Base-by-base conservation (phyloP, 2,329 filamentous ascomycete genomes). In the Colletotrichum sansevieriae region DNA sequence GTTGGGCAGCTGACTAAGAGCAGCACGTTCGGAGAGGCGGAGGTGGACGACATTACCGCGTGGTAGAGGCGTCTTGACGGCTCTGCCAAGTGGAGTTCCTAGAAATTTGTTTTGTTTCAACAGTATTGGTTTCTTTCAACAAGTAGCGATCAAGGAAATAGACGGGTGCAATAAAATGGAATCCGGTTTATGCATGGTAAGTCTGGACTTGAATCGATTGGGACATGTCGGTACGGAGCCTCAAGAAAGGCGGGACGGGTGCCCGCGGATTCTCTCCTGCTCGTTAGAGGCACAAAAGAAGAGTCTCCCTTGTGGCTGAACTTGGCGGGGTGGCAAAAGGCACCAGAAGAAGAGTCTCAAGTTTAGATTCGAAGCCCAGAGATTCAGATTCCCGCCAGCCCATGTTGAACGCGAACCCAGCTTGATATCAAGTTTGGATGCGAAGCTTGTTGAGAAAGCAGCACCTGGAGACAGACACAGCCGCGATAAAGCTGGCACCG, bases 41-140 rank as follows among this genome's bases (percentile, higher is more conserved):
- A 98, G 81, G 94, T 98, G 20, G 95, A 95, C 70, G 96, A 98
- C 77, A 97, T 98, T 74, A 97, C 94, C 39, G 94, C 94, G 22
- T 98, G 95, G 95, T 98, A 61, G 20, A 9, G 22, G 29, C n/a
- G 10, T 10, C 9, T 35, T 8, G 13, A 35, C 33, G 25, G 33
- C 15, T 10, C 10, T 37, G 39, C 15, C 29, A 18, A 25, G 49
- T 55, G 33, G 35, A 61, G 33, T 33, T 29, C n/a, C 44, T 1
- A 11, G 15, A 49, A 8, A 39, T 22, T 20, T 37, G 44, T 56
- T 51, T 60, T 22, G 49, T 52, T 68, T 69, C 66, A 69, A 69
- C 62, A 69, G 51, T 43, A 25, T 49, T 61, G 25, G 41, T 60
- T 64, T 51, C 46, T 69, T 69, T 69, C 66, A 69, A 69, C 66